These are phyloP conservation scores for Scleromitrula shiraiana DNA, from an alignment of 2,329 filamentous ascomycete species.

Conservation along the genomic window DNA sequence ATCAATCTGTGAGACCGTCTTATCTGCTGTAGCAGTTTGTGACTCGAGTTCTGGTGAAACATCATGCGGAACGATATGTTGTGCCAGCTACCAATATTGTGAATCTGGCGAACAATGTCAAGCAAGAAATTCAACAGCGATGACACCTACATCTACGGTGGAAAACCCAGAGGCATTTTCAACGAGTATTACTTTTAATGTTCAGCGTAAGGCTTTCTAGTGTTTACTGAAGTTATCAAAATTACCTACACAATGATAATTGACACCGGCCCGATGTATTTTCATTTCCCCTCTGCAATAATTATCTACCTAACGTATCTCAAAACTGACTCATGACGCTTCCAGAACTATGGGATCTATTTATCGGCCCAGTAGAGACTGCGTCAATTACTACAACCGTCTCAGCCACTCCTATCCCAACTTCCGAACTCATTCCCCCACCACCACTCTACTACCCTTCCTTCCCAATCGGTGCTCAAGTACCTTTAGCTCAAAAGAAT, in stretches of 20 bases:
- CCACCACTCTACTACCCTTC: constrained; percentile 18
- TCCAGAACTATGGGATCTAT: constrained; percentile 19
- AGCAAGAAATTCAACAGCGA: not conserved
- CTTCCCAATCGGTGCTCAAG: constrained; percentile 15
- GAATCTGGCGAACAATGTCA: not conserved
- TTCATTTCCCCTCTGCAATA: not conserved
- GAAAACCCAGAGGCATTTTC: constrained; percentile 15
- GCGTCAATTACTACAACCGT: constrained; percentile 22
- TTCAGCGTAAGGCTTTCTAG: constrained; percentile 11
- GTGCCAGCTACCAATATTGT: not conserved
- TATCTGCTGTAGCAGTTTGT: not conserved
- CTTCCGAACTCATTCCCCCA: constrained; percentile 20
- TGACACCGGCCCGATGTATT: not conserved
- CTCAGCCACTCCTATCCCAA: constrained; percentile 20
- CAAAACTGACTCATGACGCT: not conserved
- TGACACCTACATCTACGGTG: not conserved
- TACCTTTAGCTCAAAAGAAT: constrained; percentile 14
- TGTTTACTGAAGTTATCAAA: not conserved
- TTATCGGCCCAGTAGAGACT: constrained; percentile 19
- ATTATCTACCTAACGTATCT: constrained; percentile 19
- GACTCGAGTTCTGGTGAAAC: not conserved
- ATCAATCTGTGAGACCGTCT: not conserved
- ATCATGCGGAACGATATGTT: not conserved
- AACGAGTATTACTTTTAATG: constrained; percentile 12
- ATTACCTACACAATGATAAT: not conserved